phyloP scores from a whole-genome alignment of 164 flowering plant species.

The Chimonanthus praecox region DNA sequence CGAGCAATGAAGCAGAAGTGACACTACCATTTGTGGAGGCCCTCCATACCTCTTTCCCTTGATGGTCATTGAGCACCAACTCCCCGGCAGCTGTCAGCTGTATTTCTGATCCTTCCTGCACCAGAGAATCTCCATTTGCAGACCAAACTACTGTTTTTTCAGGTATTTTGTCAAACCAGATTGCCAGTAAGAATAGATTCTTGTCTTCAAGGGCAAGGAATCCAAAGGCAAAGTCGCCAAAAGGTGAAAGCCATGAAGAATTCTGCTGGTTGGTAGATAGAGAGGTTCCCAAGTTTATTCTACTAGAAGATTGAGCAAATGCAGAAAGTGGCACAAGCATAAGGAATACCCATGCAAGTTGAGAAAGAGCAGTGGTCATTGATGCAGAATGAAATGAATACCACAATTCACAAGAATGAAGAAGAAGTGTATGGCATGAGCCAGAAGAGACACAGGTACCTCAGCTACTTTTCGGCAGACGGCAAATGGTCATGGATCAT shows the following conservation, averaged over 20 bases:
- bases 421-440: no score
- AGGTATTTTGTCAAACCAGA: conserved; percentile 6
- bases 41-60: conserved; percentile 6
- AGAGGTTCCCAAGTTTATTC: not conserved
- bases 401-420: no score
- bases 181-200: not conserved
- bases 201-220: not conserved
- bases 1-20: conserved; percentile 1
- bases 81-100: not conserved
- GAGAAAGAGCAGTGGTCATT: no score
- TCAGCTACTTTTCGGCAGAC: no score
- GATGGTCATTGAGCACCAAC: not conserved
- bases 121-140: conserved; percentile 3
- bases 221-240: not conserved
- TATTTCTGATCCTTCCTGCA: not conserved
- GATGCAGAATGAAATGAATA: no score
- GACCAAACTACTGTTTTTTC: conserved; percentile 9
- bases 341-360: no score
- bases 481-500: no score
- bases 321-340: not conserved
- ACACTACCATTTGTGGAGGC: not conserved
- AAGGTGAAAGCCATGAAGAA: not conserved
- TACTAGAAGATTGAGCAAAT: not conserved
- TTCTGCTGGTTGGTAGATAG: not conserved
- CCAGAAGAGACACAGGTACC: no score